phyloP scores from a whole-genome alignment of 164 flowering plant genomes.

The Kalanchoe fedtschenkoi region DNA sequence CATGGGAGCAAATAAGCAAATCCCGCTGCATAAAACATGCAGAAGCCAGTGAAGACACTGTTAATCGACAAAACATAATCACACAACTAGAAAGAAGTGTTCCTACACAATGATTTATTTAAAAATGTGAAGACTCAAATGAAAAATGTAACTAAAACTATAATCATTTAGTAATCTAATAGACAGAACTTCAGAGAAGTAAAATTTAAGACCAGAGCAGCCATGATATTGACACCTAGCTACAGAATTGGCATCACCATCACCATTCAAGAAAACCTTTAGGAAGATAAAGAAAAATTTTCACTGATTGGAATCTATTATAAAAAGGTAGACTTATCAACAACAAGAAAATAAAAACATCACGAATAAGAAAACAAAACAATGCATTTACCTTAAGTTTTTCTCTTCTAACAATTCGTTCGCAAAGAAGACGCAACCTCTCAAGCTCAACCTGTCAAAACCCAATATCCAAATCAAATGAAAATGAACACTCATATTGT shows the following conservation, averaged over 20 bases:
- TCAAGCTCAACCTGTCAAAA: slow-evolving; percentile 79
- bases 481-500: neutral
- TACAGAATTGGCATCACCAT: too few relatives aligned
- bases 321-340: too few relatives aligned
- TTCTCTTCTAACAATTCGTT: slow-evolving; percentile 78
- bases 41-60: slow-evolving; percentile 11
- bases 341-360: neutral
- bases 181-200: neutral
- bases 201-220: neutral
- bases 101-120: neutral
- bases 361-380: neutral
- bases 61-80: too few relatives aligned
- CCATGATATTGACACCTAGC: too few relatives aligned
- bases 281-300: too few relatives aligned
- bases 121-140: too few relatives aligned
- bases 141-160: neutral
- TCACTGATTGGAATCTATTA: too few relatives aligned
- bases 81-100: too few relatives aligned
- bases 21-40: slow-evolving; percentile 50
- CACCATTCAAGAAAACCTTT: too few relatives aligned
- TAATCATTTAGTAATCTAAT: neutral
- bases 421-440: slow-evolving; percentile 88
- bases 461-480: slow-evolving; percentile 3
- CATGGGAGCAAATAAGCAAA: slow-evolving; percentile 74
- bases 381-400: slow-evolving; percentile 63